Evolutionary conservation across 768 basidiomycete genomes (phyloP), one percentile per base, ranked within the genome.

Genomic region (Phaeolepiota aurea): DNA sequence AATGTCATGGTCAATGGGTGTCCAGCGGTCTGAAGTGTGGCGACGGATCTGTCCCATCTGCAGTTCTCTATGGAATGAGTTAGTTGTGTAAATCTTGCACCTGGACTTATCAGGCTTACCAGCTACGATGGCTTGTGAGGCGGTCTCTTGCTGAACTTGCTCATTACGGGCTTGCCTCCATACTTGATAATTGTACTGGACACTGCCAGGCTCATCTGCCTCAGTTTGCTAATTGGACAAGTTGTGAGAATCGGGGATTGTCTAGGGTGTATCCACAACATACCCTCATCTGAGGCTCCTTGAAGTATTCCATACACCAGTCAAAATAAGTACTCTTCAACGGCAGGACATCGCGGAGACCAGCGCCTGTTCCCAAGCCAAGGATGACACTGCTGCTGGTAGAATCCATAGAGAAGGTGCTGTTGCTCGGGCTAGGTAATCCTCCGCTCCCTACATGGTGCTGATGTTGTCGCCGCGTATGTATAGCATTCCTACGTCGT

Each of bases 261-360:
- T 28, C 25, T n/a, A n/a, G n/a, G 25, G 7, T 28, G 25, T 7
- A 28, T 7, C n/a, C 7, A 28, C n/a, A 28, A 51, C 79, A 53
- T 56, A 94, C 92, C 71, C 90, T 82, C 94, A 99, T 98, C 59
- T 99, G 96, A 2, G 94, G 91, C 57, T 97, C 93, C 47, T 86
- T 91, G 67, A 97, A 99, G 57, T 98, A 98, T 55, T 98, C 93
- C 53, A 79, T 77, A 44, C 91, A 91, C 88, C 91, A 97, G 54
- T 97, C 94, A 55, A 84, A 99, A 64, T 88, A 94, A 5, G 77
- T 71, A 54, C 90, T 93, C 62, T 88, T 90, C 52, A 99, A 61
- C 0, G 96, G 96, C 47, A 98, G 59, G 2, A 85, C 77, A 57
- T 94, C 87, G 43, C 85, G 74, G 42, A 92, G 82, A 5, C 85